These are phyloP conservation scores for Pontederia crassipes DNA, from an alignment of 176 grass and related monocot species.

Conservation along the genomic window DNA sequence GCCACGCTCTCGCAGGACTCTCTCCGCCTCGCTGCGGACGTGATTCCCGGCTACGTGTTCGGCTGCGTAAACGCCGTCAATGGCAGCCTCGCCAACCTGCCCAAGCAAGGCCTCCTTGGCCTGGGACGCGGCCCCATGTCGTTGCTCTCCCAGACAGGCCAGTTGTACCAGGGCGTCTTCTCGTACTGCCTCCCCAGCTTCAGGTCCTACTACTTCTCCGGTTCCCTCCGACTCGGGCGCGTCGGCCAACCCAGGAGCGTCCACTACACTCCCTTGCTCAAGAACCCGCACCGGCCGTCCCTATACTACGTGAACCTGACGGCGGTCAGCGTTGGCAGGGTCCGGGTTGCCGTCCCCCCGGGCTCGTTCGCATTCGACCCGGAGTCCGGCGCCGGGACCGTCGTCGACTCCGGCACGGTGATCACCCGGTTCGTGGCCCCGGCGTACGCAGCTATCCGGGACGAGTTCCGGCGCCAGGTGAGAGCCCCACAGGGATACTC, in stretches of 20 bases:
- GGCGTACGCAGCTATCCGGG: conserved; percentile 61
- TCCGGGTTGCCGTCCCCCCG: conserved; percentile 27
- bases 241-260: conserved; percentile 40
- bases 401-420: conserved; percentile 83
- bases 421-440: conserved; percentile 79
- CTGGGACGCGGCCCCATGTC: conserved; percentile 65
- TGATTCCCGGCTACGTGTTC: conserved; percentile 46
- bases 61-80: conserved; percentile 64
- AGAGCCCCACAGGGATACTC: conserved; percentile 72
- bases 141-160: conserved; percentile 48
- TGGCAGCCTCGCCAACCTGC: conserved; percentile 50
- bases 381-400: conserved; percentile 55
- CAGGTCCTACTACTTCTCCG: conserved; percentile 91
- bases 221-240: conserved; percentile 68
- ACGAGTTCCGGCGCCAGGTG: conserved; percentile 78
- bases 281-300: conserved; percentile 71
- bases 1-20: conserved; percentile 61
- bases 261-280: conserved; percentile 68
- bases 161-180: conserved; percentile 61
- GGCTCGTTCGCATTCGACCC: conserved; percentile 75
- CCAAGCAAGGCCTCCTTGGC: conserved; percentile 69
- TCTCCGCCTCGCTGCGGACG: conserved; percentile 48
- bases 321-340: conserved; percentile 49
- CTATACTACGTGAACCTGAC: conserved; percentile 91
- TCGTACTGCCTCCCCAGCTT: conserved; percentile 95